Evolutionary conservation across 345 rosid genomes (phyloP).

Genomic region (Syzygium jambos): DNA sequence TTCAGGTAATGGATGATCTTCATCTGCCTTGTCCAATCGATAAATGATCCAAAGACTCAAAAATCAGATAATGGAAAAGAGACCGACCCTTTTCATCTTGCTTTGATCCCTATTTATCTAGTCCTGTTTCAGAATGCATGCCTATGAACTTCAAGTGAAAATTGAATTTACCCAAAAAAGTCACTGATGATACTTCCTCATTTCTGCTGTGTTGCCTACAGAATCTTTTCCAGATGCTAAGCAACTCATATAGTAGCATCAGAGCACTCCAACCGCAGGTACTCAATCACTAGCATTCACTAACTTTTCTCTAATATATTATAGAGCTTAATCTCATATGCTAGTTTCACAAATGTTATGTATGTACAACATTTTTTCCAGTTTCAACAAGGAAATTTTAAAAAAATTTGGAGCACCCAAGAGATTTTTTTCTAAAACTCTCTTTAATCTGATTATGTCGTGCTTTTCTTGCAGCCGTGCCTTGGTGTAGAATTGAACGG

Average conservation of each 20-base stretch:
- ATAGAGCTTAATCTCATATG: background rate
- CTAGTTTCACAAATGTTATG: background rate
- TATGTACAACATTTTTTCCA: background rate
- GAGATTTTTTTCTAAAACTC: background rate
- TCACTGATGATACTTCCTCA: background rate
- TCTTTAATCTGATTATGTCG: background rate
- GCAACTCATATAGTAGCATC: constrained; percentile 18
- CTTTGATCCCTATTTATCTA: background rate
- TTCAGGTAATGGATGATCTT: constrained; percentile 26
- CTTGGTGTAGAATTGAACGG: constrained; percentile 11
- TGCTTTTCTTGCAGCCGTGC: background rate
- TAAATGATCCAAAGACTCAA: background rate
- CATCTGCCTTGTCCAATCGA: background rate
- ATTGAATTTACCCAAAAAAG: background rate
- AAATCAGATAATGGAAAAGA: background rate
- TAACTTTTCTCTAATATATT: background rate
- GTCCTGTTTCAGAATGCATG: background rate
- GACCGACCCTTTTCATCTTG: background rate
- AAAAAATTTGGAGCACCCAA: background rate
- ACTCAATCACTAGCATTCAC: background rate
- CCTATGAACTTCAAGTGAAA: background rate
- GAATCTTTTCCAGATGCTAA: constrained; percentile 39
- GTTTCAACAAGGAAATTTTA: background rate
- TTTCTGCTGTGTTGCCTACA: background rate
- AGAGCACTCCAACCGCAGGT: constrained; percentile 26